Percentiles rank a stretch among this genome's conserved stretches.
Evolutionary conservation across 805 yeast species (phyloP).

Genomic region (Sugiyamaella chiloensis): DNA sequence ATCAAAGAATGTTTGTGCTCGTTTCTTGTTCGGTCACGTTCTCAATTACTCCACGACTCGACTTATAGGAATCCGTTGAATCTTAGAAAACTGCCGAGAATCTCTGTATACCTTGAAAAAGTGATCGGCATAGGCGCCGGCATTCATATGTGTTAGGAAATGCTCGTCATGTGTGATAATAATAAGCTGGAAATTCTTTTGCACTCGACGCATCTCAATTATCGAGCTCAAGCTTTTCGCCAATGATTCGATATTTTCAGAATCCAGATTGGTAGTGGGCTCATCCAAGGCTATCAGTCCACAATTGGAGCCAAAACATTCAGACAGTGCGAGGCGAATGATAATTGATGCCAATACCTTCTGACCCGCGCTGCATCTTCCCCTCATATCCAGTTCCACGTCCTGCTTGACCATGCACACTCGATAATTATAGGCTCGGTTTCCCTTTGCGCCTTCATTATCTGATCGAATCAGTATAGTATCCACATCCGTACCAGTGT

Average conservation of each 20-base stretch:
- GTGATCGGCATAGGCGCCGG: slow-evolving; percentile 79
- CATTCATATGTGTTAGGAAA: slow-evolving; percentile 80
- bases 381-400: slow-evolving; percentile 94
- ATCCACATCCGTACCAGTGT: slow-evolving; percentile 93
- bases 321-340: slow-evolving; percentile 87
- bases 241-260: slow-evolving; percentile 80
- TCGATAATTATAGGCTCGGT: slow-evolving; percentile 80
- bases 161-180: slow-evolving; percentile 97
- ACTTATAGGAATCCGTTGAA: slow-evolving; percentile 46
- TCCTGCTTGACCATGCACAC: slow-evolving; percentile 94
- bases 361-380: slow-evolving; percentile 97
- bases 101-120: slow-evolving; percentile 80
- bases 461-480: slow-evolving; percentile 84
- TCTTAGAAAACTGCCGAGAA: slow-evolving; percentile 75
- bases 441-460: slow-evolving; percentile 46
- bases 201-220: slow-evolving; percentile 69
- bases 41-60: slow-evolving; percentile 18
- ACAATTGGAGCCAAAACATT: slow-evolving; percentile 91
- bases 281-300: slow-evolving; percentile 97
- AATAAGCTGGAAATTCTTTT: slow-evolving; percentile 87
- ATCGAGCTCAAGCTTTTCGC: slow-evolving; percentile 77
- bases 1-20: too few species aligned
- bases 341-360: slow-evolving; percentile 90
- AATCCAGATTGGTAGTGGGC: slow-evolving; percentile 94
- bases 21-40: too few species aligned